Conservation (phyloP, 2,329 filamentous ascomycete species). For the Alternaria metachromatica region DNA sequence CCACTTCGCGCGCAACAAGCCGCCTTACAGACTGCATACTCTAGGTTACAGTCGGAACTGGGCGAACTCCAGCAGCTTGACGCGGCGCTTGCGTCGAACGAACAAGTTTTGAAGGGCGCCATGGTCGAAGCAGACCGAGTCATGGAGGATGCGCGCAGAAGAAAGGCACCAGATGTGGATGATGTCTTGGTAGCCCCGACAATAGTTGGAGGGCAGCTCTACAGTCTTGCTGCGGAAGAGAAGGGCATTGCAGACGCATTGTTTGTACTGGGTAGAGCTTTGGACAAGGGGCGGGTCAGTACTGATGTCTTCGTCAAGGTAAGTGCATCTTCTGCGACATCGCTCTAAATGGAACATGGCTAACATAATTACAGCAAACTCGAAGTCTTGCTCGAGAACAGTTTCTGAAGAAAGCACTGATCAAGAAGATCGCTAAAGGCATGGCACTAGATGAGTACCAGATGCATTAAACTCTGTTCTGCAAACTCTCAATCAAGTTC, state of each 20-base stretch:
- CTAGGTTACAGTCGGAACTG: constrained; percentile 75
- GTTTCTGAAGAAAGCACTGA: constrained; percentile 82
- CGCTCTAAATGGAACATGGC: background rate
- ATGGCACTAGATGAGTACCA: constrained; percentile 68
- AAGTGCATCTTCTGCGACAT: constrained; percentile 15
- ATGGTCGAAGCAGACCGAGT: constrained; percentile 80
- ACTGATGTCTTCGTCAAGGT: constrained; percentile 79
- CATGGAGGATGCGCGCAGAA: constrained; percentile 73
- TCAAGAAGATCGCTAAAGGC: constrained; percentile 76
- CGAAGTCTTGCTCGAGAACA: constrained; percentile 77
- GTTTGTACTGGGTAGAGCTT: constrained; percentile 77
- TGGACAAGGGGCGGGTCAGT: constrained; percentile 74
- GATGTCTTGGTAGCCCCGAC: constrained; percentile 93
- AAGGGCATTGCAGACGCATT: constrained; percentile 84
- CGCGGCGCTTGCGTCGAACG: constrained; percentile 75
- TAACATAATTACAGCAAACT: constrained; percentile 57
- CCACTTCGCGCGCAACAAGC: constrained; percentile 79
- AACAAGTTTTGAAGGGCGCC: constrained; percentile 76
- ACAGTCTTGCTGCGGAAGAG: constrained; percentile 87
- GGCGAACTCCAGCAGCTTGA: constrained; percentile 74
- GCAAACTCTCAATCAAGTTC: background rate
- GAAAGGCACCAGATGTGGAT: constrained; percentile 79
- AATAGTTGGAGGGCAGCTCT: constrained; percentile 90
- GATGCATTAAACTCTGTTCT: constrained; percentile 28
- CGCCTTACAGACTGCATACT: constrained; percentile 75